Percentiles rank a stretch among this genome's conserved stretches.
These are phyloP conservation scores for Dissoconium aciculare DNA, from an alignment of 2,329 filamentous ascomycete species.

Conservation along the genomic window DNA sequence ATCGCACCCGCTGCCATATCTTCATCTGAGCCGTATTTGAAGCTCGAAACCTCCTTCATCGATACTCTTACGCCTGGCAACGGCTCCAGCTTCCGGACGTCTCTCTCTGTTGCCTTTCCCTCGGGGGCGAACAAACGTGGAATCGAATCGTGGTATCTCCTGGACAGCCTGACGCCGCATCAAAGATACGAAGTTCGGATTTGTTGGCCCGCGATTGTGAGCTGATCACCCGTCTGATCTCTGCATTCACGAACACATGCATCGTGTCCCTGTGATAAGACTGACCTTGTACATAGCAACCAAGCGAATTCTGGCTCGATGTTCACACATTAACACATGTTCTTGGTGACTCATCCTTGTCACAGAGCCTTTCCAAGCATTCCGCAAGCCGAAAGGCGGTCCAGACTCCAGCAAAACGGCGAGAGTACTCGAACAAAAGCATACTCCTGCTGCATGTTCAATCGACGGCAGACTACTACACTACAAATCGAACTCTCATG, in stretches of 20 bases:
- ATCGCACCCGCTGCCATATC: constrained; percentile 47
- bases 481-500: constrained; percentile 62
- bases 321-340: constrained; percentile 48
- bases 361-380: constrained; percentile 17
- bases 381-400: constrained; percentile 7
- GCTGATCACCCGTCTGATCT: constrained; percentile 28
- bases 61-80: constrained; percentile 32
- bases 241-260: no score
- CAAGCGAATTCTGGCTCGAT: constrained; percentile 60
- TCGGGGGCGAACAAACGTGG: constrained; percentile 39
- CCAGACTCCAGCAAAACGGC: not conserved
- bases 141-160: constrained; percentile 59
- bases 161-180: constrained; percentile 52
- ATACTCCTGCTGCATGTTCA: constrained; percentile 56
- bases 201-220: constrained; percentile 85
- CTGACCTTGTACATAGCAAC: no score
- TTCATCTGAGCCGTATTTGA: constrained; percentile 44
- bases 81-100: constrained; percentile 41
- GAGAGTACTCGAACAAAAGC: constrained; percentile 9
- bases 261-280: no score
- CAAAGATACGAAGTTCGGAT: constrained; percentile 81
- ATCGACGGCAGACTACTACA: constrained; percentile 74
- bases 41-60: constrained; percentile 52
- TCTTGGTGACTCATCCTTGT: constrained; percentile 28
- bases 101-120: constrained; percentile 55